Evolutionary conservation across 2,329 filamentous ascomycete genomes (phyloP).

Genomic region (Cordyceps javanica): DNA sequence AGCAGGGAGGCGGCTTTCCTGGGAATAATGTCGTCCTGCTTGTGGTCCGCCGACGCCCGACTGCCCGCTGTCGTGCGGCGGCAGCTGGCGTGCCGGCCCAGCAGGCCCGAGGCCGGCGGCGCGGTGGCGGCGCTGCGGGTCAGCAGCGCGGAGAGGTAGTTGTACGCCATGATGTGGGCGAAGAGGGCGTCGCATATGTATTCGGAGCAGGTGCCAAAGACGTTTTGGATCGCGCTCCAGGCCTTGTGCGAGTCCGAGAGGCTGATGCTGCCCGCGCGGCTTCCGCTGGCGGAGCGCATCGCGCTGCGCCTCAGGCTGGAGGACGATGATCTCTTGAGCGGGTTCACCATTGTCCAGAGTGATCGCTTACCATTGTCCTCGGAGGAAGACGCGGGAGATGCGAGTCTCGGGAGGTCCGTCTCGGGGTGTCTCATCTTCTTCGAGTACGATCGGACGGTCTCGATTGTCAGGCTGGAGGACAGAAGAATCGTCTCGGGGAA

Average conservation of each 20-base stretch:
- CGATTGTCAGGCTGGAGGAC: slow-evolving; percentile 48
- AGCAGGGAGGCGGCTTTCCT: slow-evolving; percentile 47
- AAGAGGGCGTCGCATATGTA: slow-evolving; percentile 54
- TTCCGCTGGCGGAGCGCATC: not conserved
- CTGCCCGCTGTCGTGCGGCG: slow-evolving; percentile 19
- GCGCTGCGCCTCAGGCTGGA: not conserved
- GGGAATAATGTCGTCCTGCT: slow-evolving; percentile 34
- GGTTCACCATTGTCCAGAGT: slow-evolving; percentile 32
- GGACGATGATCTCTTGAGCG: slow-evolving; percentile 21
- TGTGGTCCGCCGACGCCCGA: slow-evolving; percentile 9
- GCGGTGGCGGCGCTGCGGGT: slow-evolving; percentile 11
- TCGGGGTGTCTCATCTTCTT: slow-evolving; percentile 43
- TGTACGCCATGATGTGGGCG: slow-evolving; percentile 53
- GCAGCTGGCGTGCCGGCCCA: slow-evolving; percentile 5
- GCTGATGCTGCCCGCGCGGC: slow-evolving; percentile 12
- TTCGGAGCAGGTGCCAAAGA: slow-evolving; percentile 47
- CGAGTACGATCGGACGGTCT: slow-evolving; percentile 51
- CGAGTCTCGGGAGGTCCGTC: slow-evolving; percentile 19
- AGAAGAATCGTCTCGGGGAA: slow-evolving; percentile 56
- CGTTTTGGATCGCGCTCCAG: slow-evolving; percentile 42
- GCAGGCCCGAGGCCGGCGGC: slow-evolving; percentile 6
- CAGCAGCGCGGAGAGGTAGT: slow-evolving; percentile 42
- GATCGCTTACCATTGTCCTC: slow-evolving; percentile 20
- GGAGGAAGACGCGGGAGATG: not conserved
- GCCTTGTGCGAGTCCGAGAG: slow-evolving; percentile 22